Percentiles rank a stretch among this genome's conserved stretches.
phyloP scores from a whole-genome alignment of 139 green algal genomes.

The Astrephomene gubernaculifera region DNA sequence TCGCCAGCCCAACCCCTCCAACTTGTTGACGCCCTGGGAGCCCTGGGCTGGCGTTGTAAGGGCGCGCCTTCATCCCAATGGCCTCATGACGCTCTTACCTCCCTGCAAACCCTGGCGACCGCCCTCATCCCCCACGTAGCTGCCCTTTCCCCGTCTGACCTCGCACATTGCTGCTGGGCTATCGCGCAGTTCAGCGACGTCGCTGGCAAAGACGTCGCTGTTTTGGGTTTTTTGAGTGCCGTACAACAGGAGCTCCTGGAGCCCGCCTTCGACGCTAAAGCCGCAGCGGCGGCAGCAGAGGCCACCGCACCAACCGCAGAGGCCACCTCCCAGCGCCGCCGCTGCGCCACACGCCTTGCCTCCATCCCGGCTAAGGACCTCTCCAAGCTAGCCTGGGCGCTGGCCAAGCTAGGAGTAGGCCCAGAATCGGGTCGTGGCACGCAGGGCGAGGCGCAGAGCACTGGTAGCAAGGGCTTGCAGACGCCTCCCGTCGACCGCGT shows the following conservation, averaged over 20 bases:
- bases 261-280: no score
- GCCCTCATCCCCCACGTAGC: not conserved
- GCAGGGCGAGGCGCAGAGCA: no score
- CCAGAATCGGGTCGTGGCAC: no score
- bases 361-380: not conserved
- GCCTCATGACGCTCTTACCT: not conserved
- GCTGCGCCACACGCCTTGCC: not conserved
- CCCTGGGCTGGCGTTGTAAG: constrained; percentile 8
- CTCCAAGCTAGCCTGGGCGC: constrained; percentile 12
- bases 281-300: no score
- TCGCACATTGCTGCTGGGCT: constrained; percentile 24
- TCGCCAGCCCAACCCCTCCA: no score
- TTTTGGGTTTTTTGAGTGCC: not conserved
- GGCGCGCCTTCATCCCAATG: not conserved
- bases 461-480: no score
- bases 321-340: not conserved
- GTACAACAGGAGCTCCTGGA: not conserved
- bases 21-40: constrained; percentile 2
- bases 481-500: no score
- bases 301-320: no score
- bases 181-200: not conserved
- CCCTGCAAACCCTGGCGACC: not conserved
- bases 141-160: not conserved
- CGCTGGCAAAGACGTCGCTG: not conserved
- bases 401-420: constrained; percentile 6